phyloP scores from a whole-genome alignment of 2,329 filamentous ascomycete genomes.

The Botryotinia narcissicola region DNA sequence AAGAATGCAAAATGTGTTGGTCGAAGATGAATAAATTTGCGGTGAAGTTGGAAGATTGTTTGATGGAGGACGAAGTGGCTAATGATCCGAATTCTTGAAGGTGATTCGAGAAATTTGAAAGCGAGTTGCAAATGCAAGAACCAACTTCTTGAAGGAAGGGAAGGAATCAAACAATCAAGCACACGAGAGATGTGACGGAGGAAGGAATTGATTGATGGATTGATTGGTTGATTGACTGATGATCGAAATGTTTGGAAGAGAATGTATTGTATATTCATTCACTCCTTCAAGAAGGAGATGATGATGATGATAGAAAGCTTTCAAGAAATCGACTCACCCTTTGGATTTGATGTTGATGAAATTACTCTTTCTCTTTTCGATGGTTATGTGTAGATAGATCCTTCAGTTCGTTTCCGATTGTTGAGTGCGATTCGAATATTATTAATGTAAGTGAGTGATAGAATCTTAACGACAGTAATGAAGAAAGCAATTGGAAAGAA shows the following conservation, averaged over 20 bases:
- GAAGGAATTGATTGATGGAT: background rate
- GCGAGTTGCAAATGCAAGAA: background rate
- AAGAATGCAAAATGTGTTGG: constrained; percentile 18
- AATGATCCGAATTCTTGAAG: constrained; percentile 6
- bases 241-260: background rate
- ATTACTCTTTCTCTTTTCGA: constrained; percentile 3
- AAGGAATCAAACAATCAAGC: background rate
- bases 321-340: constrained; percentile 5
- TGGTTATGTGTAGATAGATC: too few relatives aligned
- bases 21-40: constrained; percentile 14
- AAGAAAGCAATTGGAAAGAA: background rate
- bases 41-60: background rate
- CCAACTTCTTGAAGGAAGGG: background rate
- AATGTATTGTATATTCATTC: background rate
- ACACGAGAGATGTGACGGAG: background rate
- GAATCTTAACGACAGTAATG: constrained; percentile 22
- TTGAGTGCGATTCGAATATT: constrained; percentile 3
- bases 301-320: background rate
- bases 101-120: background rate
- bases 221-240: background rate
- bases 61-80: background rate
- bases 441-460: constrained; percentile 1
- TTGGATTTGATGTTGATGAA: constrained; percentile 2
- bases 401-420: background rate
- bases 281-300: background rate